Base-by-base conservation (phyloP, 2,329 filamentous ascomycete genomes). In the Aspergillus bombycis region DNA sequence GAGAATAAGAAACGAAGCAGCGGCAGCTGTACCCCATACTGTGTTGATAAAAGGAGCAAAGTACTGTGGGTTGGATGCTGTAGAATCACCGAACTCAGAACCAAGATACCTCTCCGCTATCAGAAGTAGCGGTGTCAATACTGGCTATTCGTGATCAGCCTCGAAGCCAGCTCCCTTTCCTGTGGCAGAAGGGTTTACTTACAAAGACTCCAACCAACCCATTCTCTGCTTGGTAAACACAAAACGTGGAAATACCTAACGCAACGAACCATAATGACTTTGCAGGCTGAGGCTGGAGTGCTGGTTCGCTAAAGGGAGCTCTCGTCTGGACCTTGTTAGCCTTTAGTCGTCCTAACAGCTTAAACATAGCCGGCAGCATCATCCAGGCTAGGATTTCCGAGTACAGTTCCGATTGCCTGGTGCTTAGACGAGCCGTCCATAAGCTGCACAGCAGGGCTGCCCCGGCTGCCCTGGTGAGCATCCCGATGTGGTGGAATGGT, bases 41-140 rank as follows among this genome's bases (percentile, higher is more conserved):
- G 69, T 74, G 43, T 67, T 60, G 1, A 65, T 56, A 8, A 74
- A 59, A 9, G 57, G 46, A 10, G 58, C 62, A 43, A 71, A 62
- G 32, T 66, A 32, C 23, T 23, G 43, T 45, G 57, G 48, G 61
- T 60, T 59, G 43, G 63, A 45, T n/a, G 46, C 59, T 19, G 32
- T 28, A 28, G 62, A 58, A 26, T 45, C 58, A 23, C n/a, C 30
- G 2, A 43, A 16, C 19, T 56, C 59, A 41, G 56, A 58, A 53
- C 62, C 66, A 30, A 71, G 58, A 63, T 70, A 67, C 41, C 54
- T 70, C 16, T 75, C 68, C 8, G 62, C 65, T 19, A 71, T 34
- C 41, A 75, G 54, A 32, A 79, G 68, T 3, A 78, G 66, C 2
- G 77, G 77, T 43, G 69, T 73, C 50, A 77, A 70, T 23, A 61